These are phyloP conservation scores for Sporothrix luriei DNA, from an alignment of 2,329 filamentous ascomycete genomes.

Conservation along the genomic window DNA sequence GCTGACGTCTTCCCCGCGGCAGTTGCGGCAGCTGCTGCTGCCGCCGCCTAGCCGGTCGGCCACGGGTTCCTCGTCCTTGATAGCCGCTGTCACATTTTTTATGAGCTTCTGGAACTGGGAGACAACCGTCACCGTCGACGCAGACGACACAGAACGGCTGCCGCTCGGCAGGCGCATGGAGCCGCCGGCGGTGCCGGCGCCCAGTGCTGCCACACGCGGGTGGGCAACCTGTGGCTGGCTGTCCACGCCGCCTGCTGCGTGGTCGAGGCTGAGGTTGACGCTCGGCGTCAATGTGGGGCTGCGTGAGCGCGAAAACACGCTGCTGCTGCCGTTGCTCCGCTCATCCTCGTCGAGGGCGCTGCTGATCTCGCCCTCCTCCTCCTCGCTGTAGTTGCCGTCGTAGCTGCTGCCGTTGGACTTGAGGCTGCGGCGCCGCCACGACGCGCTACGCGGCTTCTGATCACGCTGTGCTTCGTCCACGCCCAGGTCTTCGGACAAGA, in stretches of 20 bases:
- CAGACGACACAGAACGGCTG: conserved; percentile 35
- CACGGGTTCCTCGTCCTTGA: conserved; percentile 38
- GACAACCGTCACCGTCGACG: conserved; percentile 36
- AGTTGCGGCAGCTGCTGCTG: conserved; percentile 54
- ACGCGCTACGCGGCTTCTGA: conserved; percentile 43
- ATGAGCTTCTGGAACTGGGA: conserved; percentile 49
- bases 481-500: conserved; percentile 54
- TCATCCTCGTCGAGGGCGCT: conserved; percentile 50
- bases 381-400: conserved; percentile 47
- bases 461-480: conserved; percentile 53
- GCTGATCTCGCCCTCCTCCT: conserved; percentile 46
- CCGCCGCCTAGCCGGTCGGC: conserved; percentile 22
- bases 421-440: conserved; percentile 44
- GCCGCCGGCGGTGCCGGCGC: conserved; percentile 15
- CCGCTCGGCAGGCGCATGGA: conserved; percentile 13
- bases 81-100: conserved; percentile 48
- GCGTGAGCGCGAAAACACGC: conserved; percentile 63
- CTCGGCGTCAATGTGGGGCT: conserved; percentile 56
- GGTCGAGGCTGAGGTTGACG: conserved; percentile 31
- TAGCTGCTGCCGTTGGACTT: conserved; percentile 50
- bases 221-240: conserved; percentile 33
- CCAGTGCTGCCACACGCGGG: conserved; percentile 35
- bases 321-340: conserved; percentile 54
- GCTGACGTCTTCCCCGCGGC: conserved; percentile 59
- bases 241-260: conserved; percentile 31